phyloP scores from a whole-genome alignment of 1,284 basidiomycete genomes.

The Cutaneotrichosporon cavernicola region DNA sequence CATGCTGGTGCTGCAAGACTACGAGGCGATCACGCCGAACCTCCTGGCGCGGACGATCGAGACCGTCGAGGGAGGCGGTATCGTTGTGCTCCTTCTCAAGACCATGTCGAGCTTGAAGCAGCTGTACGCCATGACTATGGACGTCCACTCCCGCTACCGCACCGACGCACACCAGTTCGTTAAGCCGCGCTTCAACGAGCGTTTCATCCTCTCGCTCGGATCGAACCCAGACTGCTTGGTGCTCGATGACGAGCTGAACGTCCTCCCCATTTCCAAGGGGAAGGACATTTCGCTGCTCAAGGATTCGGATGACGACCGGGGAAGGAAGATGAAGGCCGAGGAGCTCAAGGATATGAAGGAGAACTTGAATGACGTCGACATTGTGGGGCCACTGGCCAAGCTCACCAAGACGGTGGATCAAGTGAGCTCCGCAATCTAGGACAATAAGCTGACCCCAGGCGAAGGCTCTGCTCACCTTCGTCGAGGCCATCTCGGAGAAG shows the following conservation, averaged over 20 bases:
- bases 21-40: slow-evolving; percentile 98
- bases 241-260: slow-evolving; percentile 96
- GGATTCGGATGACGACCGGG: slow-evolving; percentile 45
- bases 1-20: slow-evolving; percentile 97
- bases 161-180: slow-evolving; percentile 88
- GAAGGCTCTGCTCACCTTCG: slow-evolving; percentile 85
- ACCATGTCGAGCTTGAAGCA: slow-evolving; percentile 93
- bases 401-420: slow-evolving; percentile 93
- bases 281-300: slow-evolving; percentile 73
- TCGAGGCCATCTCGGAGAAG: slow-evolving; percentile 87
- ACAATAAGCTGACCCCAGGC: slow-evolving; percentile 52
- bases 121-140: slow-evolving; percentile 96
- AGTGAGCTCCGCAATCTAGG: slow-evolving; percentile 48
- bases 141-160: slow-evolving; percentile 89
- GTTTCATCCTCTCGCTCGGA: slow-evolving; percentile 91
- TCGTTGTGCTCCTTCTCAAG: slow-evolving; percentile 87
- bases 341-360: slow-evolving; percentile 82
- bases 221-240: slow-evolving; percentile 88
- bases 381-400: slow-evolving; percentile 83
- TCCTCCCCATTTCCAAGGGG: slow-evolving; percentile 91
- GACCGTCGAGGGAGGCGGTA: slow-evolving; percentile 95
- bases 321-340: slow-evolving; percentile 48
- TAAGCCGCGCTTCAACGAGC: slow-evolving; percentile 94
- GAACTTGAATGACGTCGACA: slow-evolving; percentile 77
- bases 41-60: slow-evolving; percentile 94